Percentiles rank a stretch among this genome's conserved stretches.
Conservation (phyloP, 2,329 filamentous ascomycete species). For the Purpureocillium takamizusanense region DNA sequence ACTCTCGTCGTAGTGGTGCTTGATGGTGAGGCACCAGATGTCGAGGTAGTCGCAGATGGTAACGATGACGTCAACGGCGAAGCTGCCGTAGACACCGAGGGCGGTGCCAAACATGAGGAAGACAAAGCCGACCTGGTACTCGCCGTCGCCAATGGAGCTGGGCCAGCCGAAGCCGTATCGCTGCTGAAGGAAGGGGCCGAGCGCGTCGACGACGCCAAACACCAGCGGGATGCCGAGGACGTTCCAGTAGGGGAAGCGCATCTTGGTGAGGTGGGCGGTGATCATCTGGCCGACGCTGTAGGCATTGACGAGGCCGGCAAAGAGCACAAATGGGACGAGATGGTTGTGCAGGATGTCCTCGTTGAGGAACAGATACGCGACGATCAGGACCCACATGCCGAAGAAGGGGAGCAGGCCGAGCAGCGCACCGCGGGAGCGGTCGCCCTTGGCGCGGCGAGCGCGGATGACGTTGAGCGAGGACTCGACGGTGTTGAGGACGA, state of each 20-base stretch:
- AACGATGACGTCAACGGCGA: constrained; percentile 93
- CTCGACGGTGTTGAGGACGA: constrained; percentile 76
- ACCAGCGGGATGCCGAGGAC: constrained; percentile 70
- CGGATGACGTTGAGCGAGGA: constrained; percentile 77
- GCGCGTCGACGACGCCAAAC: constrained; percentile 69
- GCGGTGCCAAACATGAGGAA: constrained; percentile 80
- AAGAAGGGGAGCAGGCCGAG: constrained; percentile 78
- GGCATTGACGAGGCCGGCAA: constrained; percentile 82
- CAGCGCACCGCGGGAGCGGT: constrained; percentile 65
- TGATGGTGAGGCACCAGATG: constrained; percentile 97
- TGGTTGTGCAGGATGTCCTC: constrained; percentile 75
- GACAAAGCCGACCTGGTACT: constrained; percentile 87
- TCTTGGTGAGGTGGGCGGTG: constrained; percentile 82
- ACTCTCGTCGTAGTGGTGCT: constrained; percentile 57
- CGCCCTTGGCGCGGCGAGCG: constrained; percentile 64
- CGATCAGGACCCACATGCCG: constrained; percentile 66
- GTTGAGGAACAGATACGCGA: constrained; percentile 74
- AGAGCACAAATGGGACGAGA: constrained; percentile 82
- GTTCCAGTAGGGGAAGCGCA: constrained; percentile 85
- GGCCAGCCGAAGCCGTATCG: constrained; percentile 63
- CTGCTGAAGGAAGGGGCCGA: constrained; percentile 59
- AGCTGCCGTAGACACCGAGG: constrained; percentile 90
- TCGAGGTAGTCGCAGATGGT: constrained; percentile 97
- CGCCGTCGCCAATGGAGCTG: constrained; percentile 60
- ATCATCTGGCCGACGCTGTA: constrained; percentile 96